Conservation (phyloP, 805 yeast species). For the Ogataea nakhonphanomensis region DNA sequence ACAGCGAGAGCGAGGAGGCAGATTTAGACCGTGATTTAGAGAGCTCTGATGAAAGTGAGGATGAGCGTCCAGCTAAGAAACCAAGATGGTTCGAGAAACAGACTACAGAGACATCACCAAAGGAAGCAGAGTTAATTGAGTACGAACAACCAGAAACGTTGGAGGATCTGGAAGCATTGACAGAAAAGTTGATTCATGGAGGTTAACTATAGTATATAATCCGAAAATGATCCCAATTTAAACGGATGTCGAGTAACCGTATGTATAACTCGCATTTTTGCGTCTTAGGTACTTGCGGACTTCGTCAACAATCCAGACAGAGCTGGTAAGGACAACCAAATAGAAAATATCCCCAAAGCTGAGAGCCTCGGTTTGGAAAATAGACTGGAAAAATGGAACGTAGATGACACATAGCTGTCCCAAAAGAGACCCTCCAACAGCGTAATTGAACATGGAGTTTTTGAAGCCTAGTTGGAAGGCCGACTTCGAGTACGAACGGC, state of each 20-base stretch:
- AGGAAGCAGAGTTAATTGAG: conserved; percentile 50
- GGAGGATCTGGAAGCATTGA: conserved; percentile 90
- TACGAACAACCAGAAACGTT: conserved; percentile 85
- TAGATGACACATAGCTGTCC: conserved; percentile 95
- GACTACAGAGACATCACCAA: conserved; percentile 26
- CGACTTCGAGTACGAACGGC: conserved; percentile 85
- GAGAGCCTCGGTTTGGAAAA: conserved; percentile 94
- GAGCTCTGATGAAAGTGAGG: conserved; percentile 34
- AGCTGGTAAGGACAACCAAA: conserved; percentile 62
- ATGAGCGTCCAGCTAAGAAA: conserved; percentile 32
- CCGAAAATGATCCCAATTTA: conserved; percentile 8
- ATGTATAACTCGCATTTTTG: conserved; percentile 14
- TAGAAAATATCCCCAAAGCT: conserved; percentile 64
- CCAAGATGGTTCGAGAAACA: conserved; percentile 50
- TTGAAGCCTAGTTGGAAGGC: conserved; percentile 76
- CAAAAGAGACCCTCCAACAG: conserved; percentile 80
- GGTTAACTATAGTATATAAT: conserved; percentile 3
- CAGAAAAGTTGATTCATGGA: conserved; percentile 45
- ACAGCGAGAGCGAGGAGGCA: conserved; percentile 21
- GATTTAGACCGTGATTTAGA: conserved; percentile 26
- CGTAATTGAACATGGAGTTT: conserved; percentile 89
- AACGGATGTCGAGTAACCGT: conserved; percentile 31
- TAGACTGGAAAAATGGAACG: conserved; percentile 84
- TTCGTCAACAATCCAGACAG: conserved; percentile 87
- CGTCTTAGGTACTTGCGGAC: conserved; percentile 51